Evolutionary conservation across 2,329 filamentous ascomycete species (phyloP), one percentile per base, ranked within the genome.

Genomic region (Aspergillus pseudoviridinutans): DNA sequence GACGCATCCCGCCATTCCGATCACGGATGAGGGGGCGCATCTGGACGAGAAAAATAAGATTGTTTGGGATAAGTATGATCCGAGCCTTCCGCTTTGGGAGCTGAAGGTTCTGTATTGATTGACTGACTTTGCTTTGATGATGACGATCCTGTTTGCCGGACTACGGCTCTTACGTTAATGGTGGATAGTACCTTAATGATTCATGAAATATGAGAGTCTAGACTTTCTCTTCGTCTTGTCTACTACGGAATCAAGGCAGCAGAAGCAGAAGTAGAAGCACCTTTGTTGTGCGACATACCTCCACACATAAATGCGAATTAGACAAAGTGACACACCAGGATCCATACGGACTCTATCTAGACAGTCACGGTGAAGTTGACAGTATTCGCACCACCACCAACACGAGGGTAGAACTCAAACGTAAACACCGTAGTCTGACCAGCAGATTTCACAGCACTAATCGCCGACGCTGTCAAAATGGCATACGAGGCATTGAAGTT

Each of bases 1-100:
- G 61, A 91, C 89, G 1, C 79, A 80, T 64, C 82, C 82, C 60
- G 79, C 87, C n/a, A 89, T 91, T 42, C 84, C 84, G 0, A 93
- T 93, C 53, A 93, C 89, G 0, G 91, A 96, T 68, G 87, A 90
- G 61, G 87, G 85, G 3, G 89, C 88, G 49, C 82, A 80, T 55
- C 72, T 92, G 46, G 80, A 88, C 68, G 87, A 88, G 64, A 88
- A 89, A 77, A 88, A 87, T 71, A 84, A 84, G 60, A 77, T 87
- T 47, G 75, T 81, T 12, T 86, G 84, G 83, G 82, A 85, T 68
- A 76, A 79, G n/a, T 79, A 84, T 59, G 76, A 78, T 49, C 82
- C 80, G 14, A 72, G 79, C 58, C 80, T 84, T 53, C 84, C 84
- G 12, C 78, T 86, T 54, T 84, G 82, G 72, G 67, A 80, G 60